Evolutionary conservation across 1,284 basidiomycete genomes (phyloP).

Genomic region (Cryptococcus deneoformans): DNA sequence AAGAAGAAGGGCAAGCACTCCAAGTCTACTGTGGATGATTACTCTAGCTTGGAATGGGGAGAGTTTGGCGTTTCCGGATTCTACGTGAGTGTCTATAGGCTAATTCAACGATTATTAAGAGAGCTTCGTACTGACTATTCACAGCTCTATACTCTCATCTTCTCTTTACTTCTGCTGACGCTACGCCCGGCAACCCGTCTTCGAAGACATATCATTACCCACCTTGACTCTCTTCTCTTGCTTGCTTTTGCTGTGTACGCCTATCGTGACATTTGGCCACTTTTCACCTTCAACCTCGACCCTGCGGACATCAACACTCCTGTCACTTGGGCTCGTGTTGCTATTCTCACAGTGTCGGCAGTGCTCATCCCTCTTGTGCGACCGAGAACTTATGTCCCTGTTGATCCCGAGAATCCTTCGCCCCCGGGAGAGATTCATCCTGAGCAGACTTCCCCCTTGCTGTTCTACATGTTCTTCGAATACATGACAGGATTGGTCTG

Average conservation of each 20-base stretch:
- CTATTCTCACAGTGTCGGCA: conserved; percentile 49
- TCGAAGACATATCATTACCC: conserved; percentile 38
- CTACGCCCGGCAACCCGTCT: conserved; percentile 34
- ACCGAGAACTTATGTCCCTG: conserved; percentile 54
- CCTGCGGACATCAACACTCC: conserved; percentile 51
- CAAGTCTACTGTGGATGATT: conserved; percentile 36
- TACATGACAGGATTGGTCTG: conserved; percentile 60
- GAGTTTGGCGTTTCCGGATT: conserved; percentile 46
- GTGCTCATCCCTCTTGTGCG: conserved; percentile 53
- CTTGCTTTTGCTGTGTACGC: conserved; percentile 54
- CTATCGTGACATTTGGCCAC: conserved; percentile 65
- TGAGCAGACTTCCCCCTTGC: conserved; percentile 63
- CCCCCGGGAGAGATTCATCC: conserved; percentile 54
- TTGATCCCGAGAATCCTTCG: conserved; percentile 46
- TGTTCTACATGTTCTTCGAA: conserved; percentile 58
- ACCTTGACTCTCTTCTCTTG: conserved; percentile 49
- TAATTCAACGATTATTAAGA: neutral
- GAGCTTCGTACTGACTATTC: neutral
- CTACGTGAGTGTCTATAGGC: conserved; percentile 35
- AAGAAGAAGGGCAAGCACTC: conserved; percentile 33
- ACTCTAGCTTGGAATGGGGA: conserved; percentile 45
- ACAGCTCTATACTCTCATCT: conserved; percentile 39
- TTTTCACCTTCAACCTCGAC: conserved; percentile 54
- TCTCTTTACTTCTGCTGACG: conserved; percentile 41
- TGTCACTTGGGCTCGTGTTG: conserved; percentile 49